Conservation (phyloP, 2,329 filamentous ascomycete genomes). For the Fusarium caatingaense region DNA sequence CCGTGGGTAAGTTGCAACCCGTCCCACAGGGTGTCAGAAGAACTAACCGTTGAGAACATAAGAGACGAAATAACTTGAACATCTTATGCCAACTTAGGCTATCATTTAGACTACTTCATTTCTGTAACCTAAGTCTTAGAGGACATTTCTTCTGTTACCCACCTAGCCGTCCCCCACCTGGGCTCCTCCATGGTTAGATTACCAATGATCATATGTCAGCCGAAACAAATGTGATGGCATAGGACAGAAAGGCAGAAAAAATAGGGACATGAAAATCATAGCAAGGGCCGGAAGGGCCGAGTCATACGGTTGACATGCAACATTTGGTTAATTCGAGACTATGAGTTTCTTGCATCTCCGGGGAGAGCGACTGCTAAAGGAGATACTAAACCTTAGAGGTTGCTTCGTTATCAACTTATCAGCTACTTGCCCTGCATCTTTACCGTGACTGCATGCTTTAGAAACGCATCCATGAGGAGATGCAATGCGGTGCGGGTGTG, state of each 20-base stretch:
- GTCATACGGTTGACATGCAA: conserved; percentile 44
- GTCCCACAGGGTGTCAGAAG: neutral
- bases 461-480: conserved; percentile 36
- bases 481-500: conserved; percentile 31
- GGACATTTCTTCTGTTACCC: too few relatives aligned
- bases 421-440: conserved; percentile 2
- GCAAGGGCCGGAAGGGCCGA: conserved; percentile 8
- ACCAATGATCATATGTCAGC: conserved; percentile 44
- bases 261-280: neutral
- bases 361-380: conserved; percentile 18
- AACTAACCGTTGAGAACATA: too few relatives aligned
- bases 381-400: conserved; percentile 9
- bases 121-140: too few relatives aligned
- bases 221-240: conserved; percentile 37
- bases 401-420: conserved; percentile 33
- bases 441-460: conserved; percentile 18
- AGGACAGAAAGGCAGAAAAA: conserved; percentile 12
- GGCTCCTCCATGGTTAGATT: conserved; percentile 17
- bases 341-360: conserved; percentile 38
- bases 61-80: too few relatives aligned
- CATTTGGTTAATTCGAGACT: conserved; percentile 25
- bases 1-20: neutral
- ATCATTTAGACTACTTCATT: too few relatives aligned
- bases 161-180: conserved; percentile 12
- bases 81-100: too few relatives aligned